Evolutionary conservation across 495 filamentous ascomycete species (phyloP).

Genomic region (Trichoderma gamsii): DNA sequence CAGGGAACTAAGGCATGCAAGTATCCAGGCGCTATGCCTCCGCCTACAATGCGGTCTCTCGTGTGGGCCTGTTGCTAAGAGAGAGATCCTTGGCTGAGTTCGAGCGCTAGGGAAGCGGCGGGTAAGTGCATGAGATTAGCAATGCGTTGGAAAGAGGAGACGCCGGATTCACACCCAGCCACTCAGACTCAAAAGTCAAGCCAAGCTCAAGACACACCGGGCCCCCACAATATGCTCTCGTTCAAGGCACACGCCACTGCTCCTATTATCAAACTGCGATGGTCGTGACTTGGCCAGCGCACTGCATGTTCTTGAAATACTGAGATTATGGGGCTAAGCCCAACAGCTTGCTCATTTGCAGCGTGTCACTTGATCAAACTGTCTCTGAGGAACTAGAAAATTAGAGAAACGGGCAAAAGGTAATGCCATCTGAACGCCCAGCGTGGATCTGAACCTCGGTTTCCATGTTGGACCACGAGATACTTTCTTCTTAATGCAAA

Average conservation of each 20-base stretch:
- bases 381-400: not conserved
- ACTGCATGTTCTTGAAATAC: not conserved
- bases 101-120: not conserved
- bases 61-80: not conserved
- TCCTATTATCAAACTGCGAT: not conserved
- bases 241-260: not conserved
- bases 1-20: slow-evolving; percentile 4
- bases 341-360: not conserved
- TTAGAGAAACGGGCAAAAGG: not conserved
- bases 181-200: not conserved
- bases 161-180: not conserved
- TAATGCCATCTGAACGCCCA: not conserved
- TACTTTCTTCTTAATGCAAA: not conserved
- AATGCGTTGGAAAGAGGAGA: slow-evolving; percentile 1
- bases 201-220: not conserved
- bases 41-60: not conserved
- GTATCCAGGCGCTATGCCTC: slow-evolving; percentile 6
- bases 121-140: slow-evolving; percentile 5
- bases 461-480: not conserved
- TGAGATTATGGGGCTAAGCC: not conserved
- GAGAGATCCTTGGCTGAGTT: not conserved
- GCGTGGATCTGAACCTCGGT: not conserved
- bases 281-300: not conserved
- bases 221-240: not conserved
- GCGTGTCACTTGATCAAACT: not conserved